These are phyloP conservation scores for Cutaneotrichosporon sp. DNA, from an alignment of 1,284 basidiomycete genomes.

Conservation along the genomic window DNA sequence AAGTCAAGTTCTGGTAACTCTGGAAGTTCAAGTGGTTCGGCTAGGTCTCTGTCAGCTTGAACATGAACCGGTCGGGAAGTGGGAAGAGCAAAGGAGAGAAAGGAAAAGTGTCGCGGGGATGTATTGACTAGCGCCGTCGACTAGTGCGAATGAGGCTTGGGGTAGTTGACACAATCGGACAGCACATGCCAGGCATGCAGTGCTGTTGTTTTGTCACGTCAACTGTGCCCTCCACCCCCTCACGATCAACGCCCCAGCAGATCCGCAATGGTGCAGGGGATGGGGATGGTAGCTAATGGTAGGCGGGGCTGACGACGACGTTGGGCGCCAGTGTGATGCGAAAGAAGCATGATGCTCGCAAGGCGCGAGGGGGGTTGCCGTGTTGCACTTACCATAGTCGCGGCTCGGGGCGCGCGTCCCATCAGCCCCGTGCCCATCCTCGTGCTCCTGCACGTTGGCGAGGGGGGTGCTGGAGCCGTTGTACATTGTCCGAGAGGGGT, in stretches of 20 bases:
- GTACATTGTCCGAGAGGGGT: neutral
- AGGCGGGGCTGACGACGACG: neutral
- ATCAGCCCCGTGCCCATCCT: slow-evolving; percentile 1
- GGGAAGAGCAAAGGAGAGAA: neutral
- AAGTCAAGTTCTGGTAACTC: slow-evolving; percentile 13
- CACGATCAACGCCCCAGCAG: neutral
- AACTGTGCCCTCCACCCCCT: too few relatives aligned
- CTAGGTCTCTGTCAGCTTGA: slow-evolving; percentile 9
- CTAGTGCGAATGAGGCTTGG: neutral
- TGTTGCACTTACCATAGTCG: neutral
- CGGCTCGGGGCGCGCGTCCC: neutral
- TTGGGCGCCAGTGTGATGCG: neutral
- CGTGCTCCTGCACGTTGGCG: slow-evolving; percentile 4
- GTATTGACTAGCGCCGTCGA: neutral
- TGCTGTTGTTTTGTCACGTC: neutral
- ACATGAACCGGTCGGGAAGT: neutral
- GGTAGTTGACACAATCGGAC: neutral
- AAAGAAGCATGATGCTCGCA: neutral
- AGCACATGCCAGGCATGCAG: neutral
- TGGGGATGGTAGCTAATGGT: neutral
- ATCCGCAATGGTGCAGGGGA: neutral
- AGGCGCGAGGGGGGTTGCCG: neutral
- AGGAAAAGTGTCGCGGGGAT: neutral
- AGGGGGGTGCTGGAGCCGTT: neutral
- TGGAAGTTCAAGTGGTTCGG: slow-evolving; percentile 19